Conservation (phyloP, 495 filamentous ascomycete genomes). For the Talaromyces adpressus region DNA sequence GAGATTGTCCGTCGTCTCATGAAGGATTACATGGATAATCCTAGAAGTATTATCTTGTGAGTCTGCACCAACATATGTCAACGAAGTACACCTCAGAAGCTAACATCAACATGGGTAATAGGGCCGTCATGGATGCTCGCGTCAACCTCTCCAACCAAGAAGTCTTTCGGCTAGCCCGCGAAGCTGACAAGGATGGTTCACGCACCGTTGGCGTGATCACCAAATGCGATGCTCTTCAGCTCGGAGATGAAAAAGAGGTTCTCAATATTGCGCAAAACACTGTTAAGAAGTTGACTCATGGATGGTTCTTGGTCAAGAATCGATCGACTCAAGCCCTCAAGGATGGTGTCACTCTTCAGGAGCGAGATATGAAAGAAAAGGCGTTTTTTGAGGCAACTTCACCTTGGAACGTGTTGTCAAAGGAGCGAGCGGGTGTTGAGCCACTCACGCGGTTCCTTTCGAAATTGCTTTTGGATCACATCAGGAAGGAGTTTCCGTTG, state of each 20-base stretch:
- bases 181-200: constrained; percentile 34
- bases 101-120: constrained; percentile 1
- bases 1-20: constrained; percentile 33
- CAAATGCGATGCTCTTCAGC: constrained; percentile 25
- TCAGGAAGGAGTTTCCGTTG: constrained; percentile 23
- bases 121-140: constrained; percentile 21
- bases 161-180: constrained; percentile 32
- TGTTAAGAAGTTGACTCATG: constrained; percentile 31
- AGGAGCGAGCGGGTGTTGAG: constrained; percentile 23
- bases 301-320: constrained; percentile 48
- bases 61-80: not conserved
- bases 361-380: constrained; percentile 26
- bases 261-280: constrained; percentile 23
- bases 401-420: constrained; percentile 29
- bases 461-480: constrained; percentile 18
- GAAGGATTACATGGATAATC: constrained; percentile 34
- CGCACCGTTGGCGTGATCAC: constrained; percentile 45
- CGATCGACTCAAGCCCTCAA: constrained; percentile 36
- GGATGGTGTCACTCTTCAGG: constrained; percentile 15
- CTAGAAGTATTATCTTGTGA: constrained; percentile 37
- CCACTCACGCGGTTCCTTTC: constrained; percentile 14
- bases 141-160: constrained; percentile 21
- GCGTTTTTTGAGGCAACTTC: constrained; percentile 26
- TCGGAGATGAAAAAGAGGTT: constrained; percentile 28
- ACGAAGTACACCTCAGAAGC: not conserved